Percentiles rank a stretch among this genome's conserved stretches.
phyloP scores from a whole-genome alignment of 345 rosid genomes.

The Murraya paniculata region DNA sequence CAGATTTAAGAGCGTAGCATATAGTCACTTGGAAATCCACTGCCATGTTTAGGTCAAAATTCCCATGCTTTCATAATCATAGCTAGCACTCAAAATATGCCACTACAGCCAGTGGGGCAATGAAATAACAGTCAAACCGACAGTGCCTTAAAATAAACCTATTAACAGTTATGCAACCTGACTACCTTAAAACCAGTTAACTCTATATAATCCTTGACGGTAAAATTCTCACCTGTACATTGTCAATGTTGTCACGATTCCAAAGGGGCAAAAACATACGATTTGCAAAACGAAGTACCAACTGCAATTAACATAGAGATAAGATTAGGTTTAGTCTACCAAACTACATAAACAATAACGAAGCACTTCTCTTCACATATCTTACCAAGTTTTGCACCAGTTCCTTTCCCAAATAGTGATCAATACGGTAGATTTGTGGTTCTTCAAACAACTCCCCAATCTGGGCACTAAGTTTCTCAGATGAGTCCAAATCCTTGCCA shows the following conservation, averaged over 20 bases:
- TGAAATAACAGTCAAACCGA: slow-evolving; percentile 4
- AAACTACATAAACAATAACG: slow-evolving; percentile 8
- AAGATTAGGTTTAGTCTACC: slow-evolving; percentile 15
- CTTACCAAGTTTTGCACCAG: slow-evolving; percentile 95
- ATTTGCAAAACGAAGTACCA: slow-evolving; percentile 98
- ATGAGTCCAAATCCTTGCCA: slow-evolving; percentile 82
- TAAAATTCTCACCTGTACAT: slow-evolving; percentile 76
- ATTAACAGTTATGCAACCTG: background rate
- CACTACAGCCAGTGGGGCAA: background rate
- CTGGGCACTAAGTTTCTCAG: slow-evolving; percentile 80
- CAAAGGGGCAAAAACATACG: slow-evolving; percentile 92
- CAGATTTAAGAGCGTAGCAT: background rate
- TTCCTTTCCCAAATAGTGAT: slow-evolving; percentile 96
- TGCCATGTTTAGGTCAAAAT: background rate
- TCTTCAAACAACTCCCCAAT: slow-evolving; percentile 92
- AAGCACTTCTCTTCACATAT: slow-evolving; percentile 9
- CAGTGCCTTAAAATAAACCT: background rate
- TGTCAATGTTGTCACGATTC: slow-evolving; percentile 95
- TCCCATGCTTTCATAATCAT: background rate
- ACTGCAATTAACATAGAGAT: slow-evolving; percentile 39
- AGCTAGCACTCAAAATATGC: background rate
- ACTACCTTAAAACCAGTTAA: slow-evolving; percentile 1
- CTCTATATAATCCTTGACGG: background rate
- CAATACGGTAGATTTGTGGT: slow-evolving; percentile 88
- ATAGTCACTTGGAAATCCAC: background rate